phyloP scores from a whole-genome alignment of 2,329 filamentous ascomycete species.

The Tympanopsis confertula region DNA sequence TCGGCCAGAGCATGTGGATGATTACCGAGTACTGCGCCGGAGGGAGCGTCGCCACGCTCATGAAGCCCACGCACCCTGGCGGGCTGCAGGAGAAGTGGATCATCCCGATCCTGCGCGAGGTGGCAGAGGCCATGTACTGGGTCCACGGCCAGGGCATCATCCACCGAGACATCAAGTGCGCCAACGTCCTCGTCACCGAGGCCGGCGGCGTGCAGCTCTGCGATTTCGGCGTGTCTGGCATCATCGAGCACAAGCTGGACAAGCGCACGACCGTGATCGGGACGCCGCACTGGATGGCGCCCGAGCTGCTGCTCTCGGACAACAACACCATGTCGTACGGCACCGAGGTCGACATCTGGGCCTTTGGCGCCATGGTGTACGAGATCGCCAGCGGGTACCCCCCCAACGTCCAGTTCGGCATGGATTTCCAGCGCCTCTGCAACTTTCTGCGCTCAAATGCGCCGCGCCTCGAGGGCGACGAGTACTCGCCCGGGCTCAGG shows the following conservation, averaged over 20 bases:
- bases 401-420: conserved; percentile 50
- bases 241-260: conserved; percentile 63
- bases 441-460: conserved; percentile 46
- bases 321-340: conserved; percentile 53
- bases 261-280: conserved; percentile 74
- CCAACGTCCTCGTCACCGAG: conserved; percentile 71
- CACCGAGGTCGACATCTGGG: conserved; percentile 72
- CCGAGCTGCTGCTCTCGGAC: conserved; percentile 46
- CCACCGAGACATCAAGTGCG: conserved; percentile 63
- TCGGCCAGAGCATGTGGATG: conserved; percentile 77
- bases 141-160: conserved; percentile 60
- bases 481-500: conserved; percentile 58
- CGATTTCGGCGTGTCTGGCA: conserved; percentile 73
- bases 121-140: conserved; percentile 54
- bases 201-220: conserved; percentile 68
- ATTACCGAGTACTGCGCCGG: conserved; percentile 78
- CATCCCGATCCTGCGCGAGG: conserved; percentile 54
- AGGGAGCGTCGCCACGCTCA: conserved; percentile 65
- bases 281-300: conserved; percentile 79
- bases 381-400: conserved; percentile 72
- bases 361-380: conserved; percentile 69
- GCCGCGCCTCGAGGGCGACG: conserved; percentile 59
- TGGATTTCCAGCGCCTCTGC: conserved; percentile 37
- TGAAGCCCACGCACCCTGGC: conserved; percentile 54
- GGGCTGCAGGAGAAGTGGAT: conserved; percentile 63